phyloP scores from a whole-genome alignment of 306 rosid genomes.

The Sesbania bispinosa region DNA sequence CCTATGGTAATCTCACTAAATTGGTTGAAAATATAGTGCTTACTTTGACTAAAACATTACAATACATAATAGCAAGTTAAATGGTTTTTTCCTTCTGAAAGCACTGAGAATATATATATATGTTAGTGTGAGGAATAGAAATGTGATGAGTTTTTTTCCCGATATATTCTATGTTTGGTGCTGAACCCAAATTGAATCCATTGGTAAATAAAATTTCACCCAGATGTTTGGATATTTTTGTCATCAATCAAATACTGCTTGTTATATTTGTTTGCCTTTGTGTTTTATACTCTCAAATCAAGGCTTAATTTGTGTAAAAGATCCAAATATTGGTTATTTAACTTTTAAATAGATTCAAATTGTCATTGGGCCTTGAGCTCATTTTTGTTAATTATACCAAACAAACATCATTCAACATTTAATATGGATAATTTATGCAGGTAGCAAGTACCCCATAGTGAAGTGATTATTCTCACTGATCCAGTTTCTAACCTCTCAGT shows the following conservation, averaged over 20 bases:
- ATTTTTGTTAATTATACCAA: not conserved
- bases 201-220: not conserved
- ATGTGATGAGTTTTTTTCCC: not conserved
- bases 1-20: not conserved
- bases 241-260: not conserved
- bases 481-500: conserved; percentile 73
- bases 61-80: not conserved
- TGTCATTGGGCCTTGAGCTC: conserved; percentile 1
- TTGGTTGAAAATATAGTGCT: not conserved
- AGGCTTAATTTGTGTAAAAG: not conserved
- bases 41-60: not conserved
- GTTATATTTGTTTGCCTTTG: not conserved
- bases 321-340: not conserved
- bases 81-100: not conserved
- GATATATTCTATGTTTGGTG: not conserved
- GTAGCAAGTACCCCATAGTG: conserved; percentile 71
- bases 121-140: not conserved
- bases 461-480: conserved; percentile 67
- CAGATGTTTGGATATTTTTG: not conserved
- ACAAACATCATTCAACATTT: not conserved
- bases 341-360: not conserved
- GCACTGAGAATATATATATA: not conserved
- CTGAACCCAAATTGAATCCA: not conserved
- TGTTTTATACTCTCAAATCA: not conserved
- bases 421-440: conserved; percentile 44